Conservation (phyloP, 306 rosid species). For the Coriaria nepalensis region DNA sequence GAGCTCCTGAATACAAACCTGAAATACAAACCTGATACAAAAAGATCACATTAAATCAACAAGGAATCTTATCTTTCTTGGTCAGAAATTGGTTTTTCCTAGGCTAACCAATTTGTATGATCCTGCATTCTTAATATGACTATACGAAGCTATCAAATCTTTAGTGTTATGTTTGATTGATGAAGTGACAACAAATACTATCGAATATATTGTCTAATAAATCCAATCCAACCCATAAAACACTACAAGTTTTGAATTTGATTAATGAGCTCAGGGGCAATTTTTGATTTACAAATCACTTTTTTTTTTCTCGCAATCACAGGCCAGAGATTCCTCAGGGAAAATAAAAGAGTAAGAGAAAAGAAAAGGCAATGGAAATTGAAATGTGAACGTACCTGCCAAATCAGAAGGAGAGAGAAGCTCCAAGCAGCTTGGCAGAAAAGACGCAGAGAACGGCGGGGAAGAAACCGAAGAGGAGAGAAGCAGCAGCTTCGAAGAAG, state of each 20-base stretch:
- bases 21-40: constrained; percentile 11
- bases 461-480: constrained; percentile 72
- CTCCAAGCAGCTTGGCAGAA: constrained; percentile 79
- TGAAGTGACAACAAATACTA: too few species aligned
- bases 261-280: too few species aligned
- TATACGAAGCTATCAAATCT: too few species aligned
- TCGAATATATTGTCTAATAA: too few species aligned
- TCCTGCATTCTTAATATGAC: too few species aligned
- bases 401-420: constrained; percentile 74
- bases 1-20: constrained; percentile 72
- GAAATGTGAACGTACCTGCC: constrained; percentile 41
- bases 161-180: too few species aligned
- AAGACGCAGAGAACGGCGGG: constrained; percentile 68
- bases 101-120: not conserved
- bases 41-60: too few species aligned
- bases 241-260: too few species aligned
- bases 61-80: not conserved
- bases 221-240: too few species aligned
- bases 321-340: not conserved
- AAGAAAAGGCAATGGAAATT: not conserved
- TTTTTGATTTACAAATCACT: too few species aligned
- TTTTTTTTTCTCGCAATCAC: too few species aligned
- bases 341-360: not conserved
- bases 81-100: not conserved
- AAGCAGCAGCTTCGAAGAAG: constrained; percentile 71